Evolutionary conservation across 495 filamentous ascomycete genomes (phyloP), one percentile per base, ranked within the genome.

Genomic region (Pseudotulostoma volvatum): DNA sequence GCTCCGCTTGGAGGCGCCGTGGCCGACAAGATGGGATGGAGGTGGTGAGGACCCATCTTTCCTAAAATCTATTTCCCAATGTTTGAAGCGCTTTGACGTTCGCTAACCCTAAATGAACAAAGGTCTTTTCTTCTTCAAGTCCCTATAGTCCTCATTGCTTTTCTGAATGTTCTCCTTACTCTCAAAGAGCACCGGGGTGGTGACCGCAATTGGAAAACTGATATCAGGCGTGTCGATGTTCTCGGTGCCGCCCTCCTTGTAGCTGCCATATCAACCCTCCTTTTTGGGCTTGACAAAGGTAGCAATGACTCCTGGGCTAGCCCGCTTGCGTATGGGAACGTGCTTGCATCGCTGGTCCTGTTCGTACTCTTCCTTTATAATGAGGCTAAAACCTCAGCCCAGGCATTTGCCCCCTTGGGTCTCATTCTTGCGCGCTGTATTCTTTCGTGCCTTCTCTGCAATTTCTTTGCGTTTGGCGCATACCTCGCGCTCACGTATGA

Each of bases 401-500:
- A 84, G 28, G 84, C 84, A 4, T 88, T 90, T 42, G 84, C 83
- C 2, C 84, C 84, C 0, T 70, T 75, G 5, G 81, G 76, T 38
- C 77, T 93, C 42, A 81, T 93, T 41, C 79, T 87, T 48, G 67
- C 80, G 50, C 60, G 71, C 11, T 68, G 69, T 1, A 67, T 88
- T 21, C 57, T 86, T 37, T 70, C 82, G 1, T 69, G 68, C 43
- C 87, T 79, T 44, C 51, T 76, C 16, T 74, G 76, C 50, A 84
- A 87, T 49, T 84, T 87, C 61, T 85, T 86, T 56, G 70, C 71
- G 32, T 73, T 85, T 38, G 74, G 64, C 4, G 75, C 68, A 5
- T 77, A 76, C 60, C 59, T 87, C 43, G 66, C 70, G 0, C 52
- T 63, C 3, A 41, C 81, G 0, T 93, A 88, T 64, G 85, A 82